Evolutionary conservation across 192 early-diverging fungal species (phyloP).

Genomic region (Umbelopsis sp.): DNA sequence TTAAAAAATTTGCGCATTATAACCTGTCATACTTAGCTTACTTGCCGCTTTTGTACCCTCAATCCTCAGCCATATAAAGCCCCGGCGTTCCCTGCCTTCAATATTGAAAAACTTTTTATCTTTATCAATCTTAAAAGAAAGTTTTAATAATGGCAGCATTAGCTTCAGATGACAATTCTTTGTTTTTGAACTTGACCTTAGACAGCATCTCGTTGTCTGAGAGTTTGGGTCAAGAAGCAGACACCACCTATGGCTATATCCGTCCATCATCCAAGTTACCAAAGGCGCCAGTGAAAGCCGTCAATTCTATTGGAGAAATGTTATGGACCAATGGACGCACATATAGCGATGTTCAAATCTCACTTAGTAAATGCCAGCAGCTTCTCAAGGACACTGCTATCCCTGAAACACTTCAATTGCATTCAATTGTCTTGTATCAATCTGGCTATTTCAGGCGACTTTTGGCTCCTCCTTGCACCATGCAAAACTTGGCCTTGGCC

Average conservation of each 20-base stretch:
- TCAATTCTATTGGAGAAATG: constrained; percentile 27
- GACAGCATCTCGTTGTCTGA: neutral
- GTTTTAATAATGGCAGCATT: constrained; percentile 9
- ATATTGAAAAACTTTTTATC: neutral
- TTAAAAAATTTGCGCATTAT: no score
- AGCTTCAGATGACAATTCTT: neutral
- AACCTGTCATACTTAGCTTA: no score
- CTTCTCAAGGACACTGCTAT: constrained; percentile 21
- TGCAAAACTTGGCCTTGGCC: constrained; percentile 27
- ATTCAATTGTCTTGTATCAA: constrained; percentile 34
- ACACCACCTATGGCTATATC: constrained; percentile 3
- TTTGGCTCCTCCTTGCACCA: constrained; percentile 24
- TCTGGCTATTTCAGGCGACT: constrained; percentile 33
- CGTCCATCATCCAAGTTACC: constrained; percentile 2
- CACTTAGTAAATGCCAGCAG: constrained; percentile 26
- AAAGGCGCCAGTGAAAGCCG: neutral
- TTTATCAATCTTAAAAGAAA: neutral
- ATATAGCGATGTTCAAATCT: constrained; percentile 36
- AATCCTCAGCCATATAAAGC: neutral
- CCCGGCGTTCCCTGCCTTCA: neutral
- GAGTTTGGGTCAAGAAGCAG: neutral
- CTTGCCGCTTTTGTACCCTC: no score
- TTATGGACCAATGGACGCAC: constrained; percentile 26
- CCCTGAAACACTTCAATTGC: constrained; percentile 27
- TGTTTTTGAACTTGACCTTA: neutral